Evolutionary conservation across 495 filamentous ascomycete genomes (phyloP).

Genomic region (Oleoguttula mirabilis): DNA sequence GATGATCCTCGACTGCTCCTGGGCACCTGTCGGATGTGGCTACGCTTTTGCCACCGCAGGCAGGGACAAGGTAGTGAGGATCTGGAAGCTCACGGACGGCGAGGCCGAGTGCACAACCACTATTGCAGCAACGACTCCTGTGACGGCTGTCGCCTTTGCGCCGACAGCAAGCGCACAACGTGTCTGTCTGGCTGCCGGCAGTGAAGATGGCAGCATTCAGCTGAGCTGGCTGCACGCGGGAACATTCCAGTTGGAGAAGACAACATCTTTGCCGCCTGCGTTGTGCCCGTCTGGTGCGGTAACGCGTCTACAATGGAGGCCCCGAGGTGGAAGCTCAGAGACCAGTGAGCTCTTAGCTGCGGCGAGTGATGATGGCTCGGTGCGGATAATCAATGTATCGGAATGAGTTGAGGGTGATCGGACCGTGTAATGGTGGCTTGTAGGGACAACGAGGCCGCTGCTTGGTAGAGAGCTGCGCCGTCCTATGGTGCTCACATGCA

Average conservation of each 20-base stretch:
- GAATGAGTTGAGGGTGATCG: too few species aligned
- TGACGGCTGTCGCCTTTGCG: conserved; percentile 68
- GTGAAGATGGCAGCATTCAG: conserved; percentile 39
- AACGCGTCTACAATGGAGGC: conserved; percentile 2
- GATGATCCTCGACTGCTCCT: conserved; percentile 79
- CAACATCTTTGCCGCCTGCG: not conserved
- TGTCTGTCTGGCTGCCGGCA: conserved; percentile 55
- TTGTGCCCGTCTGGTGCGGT: conserved; percentile 1
- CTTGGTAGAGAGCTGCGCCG: too few species aligned
- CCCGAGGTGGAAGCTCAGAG: not conserved
- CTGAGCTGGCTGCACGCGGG: not conserved
- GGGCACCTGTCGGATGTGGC: conserved; percentile 57
- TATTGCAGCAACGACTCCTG: conserved; percentile 45
- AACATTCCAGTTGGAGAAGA: not conserved
- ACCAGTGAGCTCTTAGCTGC: conserved; percentile 1
- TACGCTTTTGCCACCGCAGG: conserved; percentile 71
- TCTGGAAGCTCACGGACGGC: conserved; percentile 47
- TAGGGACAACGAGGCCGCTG: too few species aligned
- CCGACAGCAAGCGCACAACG: conserved; percentile 28
- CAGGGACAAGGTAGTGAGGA: conserved; percentile 71
- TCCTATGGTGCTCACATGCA: too few species aligned
- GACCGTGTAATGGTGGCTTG: too few species aligned
- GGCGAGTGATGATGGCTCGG: conserved; percentile 7
- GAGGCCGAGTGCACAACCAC: conserved; percentile 39
- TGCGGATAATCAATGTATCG: conserved; percentile 4